These are phyloP conservation scores for Vaccinium corymbosum DNA, from an alignment of 148 eudicot genomes.

Conservation along the genomic window DNA sequence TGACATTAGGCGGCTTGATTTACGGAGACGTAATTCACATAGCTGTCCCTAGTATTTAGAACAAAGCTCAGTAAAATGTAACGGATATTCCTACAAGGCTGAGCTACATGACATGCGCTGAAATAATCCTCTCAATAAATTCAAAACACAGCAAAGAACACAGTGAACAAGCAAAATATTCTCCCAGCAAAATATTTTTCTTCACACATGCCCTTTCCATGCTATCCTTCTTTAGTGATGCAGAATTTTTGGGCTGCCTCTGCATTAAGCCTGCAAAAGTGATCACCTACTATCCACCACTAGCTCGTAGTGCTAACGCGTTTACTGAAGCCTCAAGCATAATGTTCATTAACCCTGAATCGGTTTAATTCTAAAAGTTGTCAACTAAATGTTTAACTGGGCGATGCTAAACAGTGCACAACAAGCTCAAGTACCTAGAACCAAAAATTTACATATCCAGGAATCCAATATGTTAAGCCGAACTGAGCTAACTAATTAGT, in stretches of 20 bases:
- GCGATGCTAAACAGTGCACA: not conserved
- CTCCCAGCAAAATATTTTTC: not conserved
- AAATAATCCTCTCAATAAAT: not conserved
- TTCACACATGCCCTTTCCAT: not conserved
- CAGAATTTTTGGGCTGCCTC: not conserved
- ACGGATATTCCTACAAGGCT: not conserved
- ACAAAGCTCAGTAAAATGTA: not conserved
- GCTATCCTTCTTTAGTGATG: not conserved
- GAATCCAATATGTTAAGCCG: not conserved
- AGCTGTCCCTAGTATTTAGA: not conserved
- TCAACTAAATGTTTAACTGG: not conserved
- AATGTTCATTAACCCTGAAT: not conserved
- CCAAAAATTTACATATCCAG: not conserved
- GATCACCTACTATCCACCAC: not conserved
- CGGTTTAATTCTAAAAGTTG: not conserved
- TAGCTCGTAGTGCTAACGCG: not conserved
- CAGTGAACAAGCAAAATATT: not conserved
- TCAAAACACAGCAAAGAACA: not conserved
- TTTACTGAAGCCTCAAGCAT: not conserved
- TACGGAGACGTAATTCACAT: not conserved
- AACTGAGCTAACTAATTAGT: not conserved
- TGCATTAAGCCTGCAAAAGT: not conserved
- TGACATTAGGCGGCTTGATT: not conserved
- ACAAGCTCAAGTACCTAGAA: not conserved
- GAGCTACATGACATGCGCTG: not conserved